Conservation (phyloP, 129 eudicot genomes). For the Smallanthus sonchifolius region DNA sequence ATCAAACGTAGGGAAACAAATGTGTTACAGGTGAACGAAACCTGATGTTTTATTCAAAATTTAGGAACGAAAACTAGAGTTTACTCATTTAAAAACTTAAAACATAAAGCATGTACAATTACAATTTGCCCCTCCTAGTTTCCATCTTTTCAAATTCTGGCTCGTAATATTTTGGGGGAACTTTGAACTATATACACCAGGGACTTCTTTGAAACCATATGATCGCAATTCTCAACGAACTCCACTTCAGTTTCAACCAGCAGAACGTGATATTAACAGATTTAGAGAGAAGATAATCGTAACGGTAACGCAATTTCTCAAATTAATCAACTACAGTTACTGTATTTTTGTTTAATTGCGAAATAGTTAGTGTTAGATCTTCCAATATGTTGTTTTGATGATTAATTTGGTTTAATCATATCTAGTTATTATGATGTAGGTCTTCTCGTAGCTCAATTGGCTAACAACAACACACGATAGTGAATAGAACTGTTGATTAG, state of each 20-base stretch:
- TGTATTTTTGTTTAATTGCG: neutral
- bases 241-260: conserved; percentile 12
- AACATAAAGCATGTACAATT: too few relatives aligned
- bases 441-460: neutral
- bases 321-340: neutral
- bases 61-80: too few relatives aligned
- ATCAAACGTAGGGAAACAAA: too few relatives aligned
- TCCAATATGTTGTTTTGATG: neutral
- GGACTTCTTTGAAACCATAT: neutral
- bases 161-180: neutral
- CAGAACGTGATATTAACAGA: neutral
- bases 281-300: neutral
- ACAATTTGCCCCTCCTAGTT: neutral
- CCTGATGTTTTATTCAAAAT: too few relatives aligned
- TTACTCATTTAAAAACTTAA: too few relatives aligned
- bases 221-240: neutral
- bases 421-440: neutral
- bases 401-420: neutral
- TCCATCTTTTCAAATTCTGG: neutral
- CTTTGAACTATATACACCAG: neutral
- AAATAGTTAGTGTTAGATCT: neutral
- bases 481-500: neutral
- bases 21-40: too few relatives aligned
- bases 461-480: neutral
- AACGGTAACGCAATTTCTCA: conserved; percentile 6